Conservation (phyloP, 2,329 filamentous ascomycete genomes). For the Epicoccum sorghinum region DNA sequence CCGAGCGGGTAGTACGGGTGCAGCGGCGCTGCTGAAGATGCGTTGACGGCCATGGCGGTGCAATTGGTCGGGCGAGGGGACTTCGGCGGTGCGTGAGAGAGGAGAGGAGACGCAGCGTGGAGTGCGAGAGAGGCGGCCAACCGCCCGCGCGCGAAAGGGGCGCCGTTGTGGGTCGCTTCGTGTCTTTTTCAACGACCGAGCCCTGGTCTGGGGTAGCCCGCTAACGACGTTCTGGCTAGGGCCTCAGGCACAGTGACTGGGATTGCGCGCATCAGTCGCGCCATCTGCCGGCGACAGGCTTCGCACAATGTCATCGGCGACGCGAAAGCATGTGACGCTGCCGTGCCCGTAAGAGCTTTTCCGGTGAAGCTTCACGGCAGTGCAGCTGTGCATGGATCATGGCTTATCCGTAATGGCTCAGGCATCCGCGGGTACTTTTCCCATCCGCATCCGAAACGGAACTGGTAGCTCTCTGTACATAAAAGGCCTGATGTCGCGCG, state of each 20-base stretch:
- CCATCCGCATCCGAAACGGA: neutral
- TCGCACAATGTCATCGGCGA: neutral
- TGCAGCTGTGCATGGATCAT: neutral
- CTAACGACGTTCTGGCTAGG: too few species aligned
- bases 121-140: neutral
- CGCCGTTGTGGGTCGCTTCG: neutral
- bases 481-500: neutral
- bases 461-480: neutral
- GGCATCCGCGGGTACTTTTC: neutral
- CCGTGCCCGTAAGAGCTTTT: neutral
- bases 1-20: constrained; percentile 77
- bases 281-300: too few species aligned
- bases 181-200: neutral
- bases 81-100: constrained; percentile 1
- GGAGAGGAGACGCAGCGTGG: neutral
- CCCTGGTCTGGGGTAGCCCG: neutral
- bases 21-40: constrained; percentile 20
- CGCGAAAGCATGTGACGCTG: constrained; percentile 15
- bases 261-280: neutral
- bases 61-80: constrained; percentile 10
- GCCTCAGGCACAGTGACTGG: neutral
- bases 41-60: constrained; percentile 17
- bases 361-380: neutral
- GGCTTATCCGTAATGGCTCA: neutral
- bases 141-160: constrained; percentile 8